Conservation (phyloP, 129 eudicot genomes). For the Ambrosia trifida region DNA sequence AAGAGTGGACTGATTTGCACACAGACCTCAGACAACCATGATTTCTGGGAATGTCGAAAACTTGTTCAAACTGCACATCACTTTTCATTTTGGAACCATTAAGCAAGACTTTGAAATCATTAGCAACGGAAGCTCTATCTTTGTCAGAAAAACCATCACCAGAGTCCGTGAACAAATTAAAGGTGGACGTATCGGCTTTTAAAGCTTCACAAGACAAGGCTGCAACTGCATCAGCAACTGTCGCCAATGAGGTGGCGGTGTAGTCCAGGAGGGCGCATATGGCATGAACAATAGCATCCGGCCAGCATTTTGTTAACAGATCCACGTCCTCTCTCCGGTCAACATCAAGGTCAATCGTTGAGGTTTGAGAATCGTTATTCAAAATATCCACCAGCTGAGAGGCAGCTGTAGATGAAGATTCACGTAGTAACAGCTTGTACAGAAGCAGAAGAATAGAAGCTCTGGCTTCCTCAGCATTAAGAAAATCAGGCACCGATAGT, state of each 20-base stretch:
- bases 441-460: slow-evolving; percentile 48
- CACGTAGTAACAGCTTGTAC: slow-evolving; percentile 40
- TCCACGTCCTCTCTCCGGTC: slow-evolving; percentile 12
- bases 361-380: slow-evolving; percentile 18
- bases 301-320: slow-evolving; percentile 23
- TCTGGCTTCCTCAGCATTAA: slow-evolving; percentile 43
- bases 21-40: slow-evolving; percentile 73
- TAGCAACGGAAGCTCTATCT: slow-evolving; percentile 64
- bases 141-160: slow-evolving; percentile 77
- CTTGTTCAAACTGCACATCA: slow-evolving; percentile 22
- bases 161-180: slow-evolving; percentile 54
- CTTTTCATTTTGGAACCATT: slow-evolving; percentile 70
- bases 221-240: slow-evolving; percentile 61
- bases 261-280: slow-evolving; percentile 67
- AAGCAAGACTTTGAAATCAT: slow-evolving; percentile 70
- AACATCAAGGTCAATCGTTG: slow-evolving; percentile 15
- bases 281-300: slow-evolving; percentile 42
- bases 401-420: slow-evolving; percentile 32
- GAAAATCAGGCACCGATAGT: slow-evolving; percentile 37
- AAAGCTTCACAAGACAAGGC: slow-evolving; percentile 78
- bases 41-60: slow-evolving; percentile 42
- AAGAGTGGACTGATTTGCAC: slow-evolving; percentile 50
- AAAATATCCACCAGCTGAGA: slow-evolving; percentile 43
- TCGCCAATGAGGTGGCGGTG: slow-evolving; percentile 38
- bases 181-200: slow-evolving; percentile 47